Conservation (phyloP, 805 yeast genomes). For the Cyberlindnera nakhonratchasimensis region DNA sequence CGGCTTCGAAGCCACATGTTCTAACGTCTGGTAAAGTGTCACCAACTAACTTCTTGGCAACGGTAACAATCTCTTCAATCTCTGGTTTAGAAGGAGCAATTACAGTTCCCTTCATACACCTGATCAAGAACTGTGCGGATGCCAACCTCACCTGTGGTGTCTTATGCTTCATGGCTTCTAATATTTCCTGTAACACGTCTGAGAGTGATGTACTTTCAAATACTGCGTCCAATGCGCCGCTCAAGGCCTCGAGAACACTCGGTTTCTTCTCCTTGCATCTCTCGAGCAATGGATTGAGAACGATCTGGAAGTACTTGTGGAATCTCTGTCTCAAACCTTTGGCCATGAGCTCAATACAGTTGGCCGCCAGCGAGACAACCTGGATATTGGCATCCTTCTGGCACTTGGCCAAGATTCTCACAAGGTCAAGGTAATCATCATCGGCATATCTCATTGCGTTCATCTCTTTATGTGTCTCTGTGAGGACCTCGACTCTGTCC, state of each 20-base stretch:
- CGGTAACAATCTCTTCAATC: constrained; percentile 52
- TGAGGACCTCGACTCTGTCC: constrained; percentile 83
- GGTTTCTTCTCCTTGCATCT: constrained; percentile 87
- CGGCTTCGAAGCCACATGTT: constrained; percentile 66
- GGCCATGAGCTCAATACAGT: constrained; percentile 56
- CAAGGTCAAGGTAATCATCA: constrained; percentile 64
- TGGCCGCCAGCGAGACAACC: constrained; percentile 78
- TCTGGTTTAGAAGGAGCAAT: constrained; percentile 50
- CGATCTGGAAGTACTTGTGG: constrained; percentile 46
- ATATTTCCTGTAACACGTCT: constrained; percentile 56
- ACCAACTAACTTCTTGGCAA: constrained; percentile 58
- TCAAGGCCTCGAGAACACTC: constrained; percentile 69
- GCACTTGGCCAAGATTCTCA: constrained; percentile 62
- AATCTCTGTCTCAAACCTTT: constrained; percentile 61
- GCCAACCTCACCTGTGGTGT: constrained; percentile 81
- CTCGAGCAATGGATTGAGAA: constrained; percentile 66
- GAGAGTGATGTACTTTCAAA: constrained; percentile 47
- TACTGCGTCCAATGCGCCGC: constrained; percentile 60
- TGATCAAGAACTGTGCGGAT: constrained; percentile 57
- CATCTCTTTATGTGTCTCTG: constrained; percentile 48
- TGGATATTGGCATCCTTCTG: constrained; percentile 87
- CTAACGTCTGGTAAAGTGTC: constrained; percentile 88
- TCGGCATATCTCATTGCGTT: constrained; percentile 53
- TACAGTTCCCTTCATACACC: constrained; percentile 54
- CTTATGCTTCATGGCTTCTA: constrained; percentile 64